Evolutionary conservation across 75 land plant genomes (phyloP).

Genomic region (Pinus tabuliformis): DNA sequence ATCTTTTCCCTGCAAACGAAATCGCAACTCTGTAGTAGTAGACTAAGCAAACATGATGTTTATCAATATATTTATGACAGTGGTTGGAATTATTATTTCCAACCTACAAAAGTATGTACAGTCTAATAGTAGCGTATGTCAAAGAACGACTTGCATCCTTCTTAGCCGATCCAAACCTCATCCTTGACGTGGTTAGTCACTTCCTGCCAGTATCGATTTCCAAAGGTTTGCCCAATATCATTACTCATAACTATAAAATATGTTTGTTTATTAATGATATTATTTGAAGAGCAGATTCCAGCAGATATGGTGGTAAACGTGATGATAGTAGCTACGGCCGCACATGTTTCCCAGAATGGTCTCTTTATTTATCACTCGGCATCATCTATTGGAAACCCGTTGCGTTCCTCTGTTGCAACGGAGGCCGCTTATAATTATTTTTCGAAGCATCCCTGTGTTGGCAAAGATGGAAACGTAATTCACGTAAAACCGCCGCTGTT

Average conservation of each 20-base stretch:
- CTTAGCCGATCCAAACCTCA: slow-evolving; percentile 43
- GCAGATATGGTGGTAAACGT: slow-evolving; percentile 82
- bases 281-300: slow-evolving; percentile 44
- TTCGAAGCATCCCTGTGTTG: slow-evolving; percentile 41
- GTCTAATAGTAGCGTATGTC: slow-evolving; percentile 58
- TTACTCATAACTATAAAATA: too few species aligned
- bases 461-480: slow-evolving; percentile 45
- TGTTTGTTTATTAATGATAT: not conserved
- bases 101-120: too few species aligned
- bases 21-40: too few species aligned
- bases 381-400: slow-evolving; percentile 61
- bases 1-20: too few species aligned
- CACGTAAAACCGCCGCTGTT: slow-evolving; percentile 17
- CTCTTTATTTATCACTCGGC: slow-evolving; percentile 55
- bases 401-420: slow-evolving; percentile 22
- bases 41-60: too few species aligned
- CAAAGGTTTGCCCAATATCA: too few species aligned
- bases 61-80: too few species aligned
- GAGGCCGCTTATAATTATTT: slow-evolving; percentile 38
- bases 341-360: slow-evolving; percentile 31
- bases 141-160: slow-evolving; percentile 65
- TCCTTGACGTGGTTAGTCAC: slow-evolving; percentile 67
- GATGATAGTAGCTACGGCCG: slow-evolving; percentile 55
- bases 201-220: not conserved
- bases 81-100: too few species aligned